Evolutionary conservation across 345 rosid genomes (phyloP), one percentile per base, ranked within the genome.

Genomic region (Aquilaria malaccensis): DNA sequence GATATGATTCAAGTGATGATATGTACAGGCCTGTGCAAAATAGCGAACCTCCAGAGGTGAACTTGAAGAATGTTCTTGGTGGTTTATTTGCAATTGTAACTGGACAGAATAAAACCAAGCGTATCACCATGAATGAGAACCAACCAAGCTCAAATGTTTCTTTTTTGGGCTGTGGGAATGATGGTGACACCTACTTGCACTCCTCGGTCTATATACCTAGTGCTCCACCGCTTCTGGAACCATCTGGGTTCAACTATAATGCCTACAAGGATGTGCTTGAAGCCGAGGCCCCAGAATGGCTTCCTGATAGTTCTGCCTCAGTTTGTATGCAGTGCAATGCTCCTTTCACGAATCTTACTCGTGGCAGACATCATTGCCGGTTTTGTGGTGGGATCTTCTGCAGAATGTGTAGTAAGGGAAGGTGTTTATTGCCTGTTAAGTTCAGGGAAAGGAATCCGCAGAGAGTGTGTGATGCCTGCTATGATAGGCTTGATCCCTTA

Each of bases 361-460:
- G 98, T 67, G 80, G 95, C 1, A 84, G 98, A 78, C 98, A 92
- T 79, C 98, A 92, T 74, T 92, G 98, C 69, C 82, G 97, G 50
- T 92, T 79, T 65, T 92, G 98, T 65, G 97, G 98, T 60, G 97
- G 97, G 45, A 70, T 92, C 58, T 92, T 87, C 74, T 92, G 98
- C 56, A 78, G 79, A 33, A 85, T 73, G 13, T 92, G 98, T 72
- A 83, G 97, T 29, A 87, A 73, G 70, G 98, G 97, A 61, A 83
- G 89, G 72, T 87, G 94, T 63, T 78, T 93, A 70, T 60, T 89
- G 77, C 97, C 98, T 0, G 67, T 30, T 29, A 89, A 81, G 70
- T 92, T 92, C 64, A 84, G 82, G 4, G 59, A 55, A 52, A 62
- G 80, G 9, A 79, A 92, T 66, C 98, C 95, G 2, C 87, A 85